Evolutionary conservation across 2,329 filamentous ascomycete genomes (phyloP), one percentile per base, ranked within the genome.

Genomic region (Falciphora oryzae): DNA sequence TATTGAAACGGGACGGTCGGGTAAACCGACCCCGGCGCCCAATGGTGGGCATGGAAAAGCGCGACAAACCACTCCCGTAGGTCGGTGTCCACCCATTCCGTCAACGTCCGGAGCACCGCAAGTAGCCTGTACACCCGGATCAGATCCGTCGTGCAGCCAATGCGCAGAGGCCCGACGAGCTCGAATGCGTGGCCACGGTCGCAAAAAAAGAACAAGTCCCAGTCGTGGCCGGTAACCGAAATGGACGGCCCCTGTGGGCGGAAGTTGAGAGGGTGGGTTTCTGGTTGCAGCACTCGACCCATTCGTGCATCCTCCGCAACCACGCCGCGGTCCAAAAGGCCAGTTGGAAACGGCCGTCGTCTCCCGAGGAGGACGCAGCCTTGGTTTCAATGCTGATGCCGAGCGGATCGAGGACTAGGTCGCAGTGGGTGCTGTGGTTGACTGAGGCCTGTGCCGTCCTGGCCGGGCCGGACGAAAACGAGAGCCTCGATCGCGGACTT

Each of bases 301-400:
- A 29, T 29, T 29, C 29, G 29, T 29, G 6, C 29, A 29, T 29
- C 29, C 29, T 29, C 29, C 29, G 29, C 3, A 29, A 29, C 29
- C n/a, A 53, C n/a, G 16, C 44, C n/a, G 44, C 44, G n/a, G 44
- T 53, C 44, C 44, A 53, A 53, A 16, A 53, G 16, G 16, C 44
- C 16, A 53, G 44, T 7, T 53, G 44, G 16, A 16, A 16, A n/a
- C 44, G 44, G 14, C 44, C 44, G n/a, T 53, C 44, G 44, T n/a
- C n/a, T 53, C 16, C 44, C 4, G 44, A n/a, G n/a, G 44, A 53
- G 44, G 16, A n/a, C 16, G 16, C 7, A n/a, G 14, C n/a, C 44
- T 53, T 53, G 44, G 44, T 53, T n/a, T 53, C 44, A n/a, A 53
- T 53, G 44, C 44, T 53, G 44, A 53, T 53, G 14, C 44, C 44